Base-by-base conservation (phyloP, 2,329 filamentous ascomycete genomes). In the Apiospora arundinis region DNA sequence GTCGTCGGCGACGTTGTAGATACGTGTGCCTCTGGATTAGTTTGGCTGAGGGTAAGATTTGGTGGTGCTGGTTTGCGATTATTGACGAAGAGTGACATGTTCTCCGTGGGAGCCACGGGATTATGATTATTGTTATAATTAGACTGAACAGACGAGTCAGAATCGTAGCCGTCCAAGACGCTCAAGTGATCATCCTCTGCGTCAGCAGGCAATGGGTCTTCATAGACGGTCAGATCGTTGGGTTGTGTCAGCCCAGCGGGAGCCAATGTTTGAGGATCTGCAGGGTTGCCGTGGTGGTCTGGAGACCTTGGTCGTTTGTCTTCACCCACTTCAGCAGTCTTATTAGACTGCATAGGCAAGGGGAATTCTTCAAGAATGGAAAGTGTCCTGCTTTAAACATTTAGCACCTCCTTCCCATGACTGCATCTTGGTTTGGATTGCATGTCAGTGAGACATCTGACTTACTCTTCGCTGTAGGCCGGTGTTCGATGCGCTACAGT, bases 1-100 rank as follows among this genome's bases (percentile, higher is more conserved):
- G 70, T 42, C 8, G 67, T 42, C 8, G 67, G 37, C n/a, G 67
- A 28, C 25, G 44, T 46, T 28, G 74, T 65, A 65, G 71, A 72
- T 66, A 78, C 71, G 75, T 77, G 72, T 76, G 74, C 69, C 77
- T 75, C 70, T 74, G 75, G 74, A 73, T 84, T 82, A 76, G 83
- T 80, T 72, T 81, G 81, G 73, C 83, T 83, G 72, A 90, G 83
- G 74, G 82, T 85, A 56, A 90, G 83, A 74, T 89, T 86, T 72
- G 85, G 87, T 76, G 86, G 87, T 72, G 84, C 82, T 68, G 83
- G 79, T 78, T 87, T 69, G 46, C 67, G 67, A 46, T 49, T 69
- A 46, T 49, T 69, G 32, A 69, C 48, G n/a, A 69, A 69, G 67
- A 69, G 46, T 23, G 67, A 69, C 45, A 56, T 56, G 45, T 40